phyloP scores from a whole-genome alignment of 805 yeast species.

The Wickerhamomyces sydowiorum region DNA sequence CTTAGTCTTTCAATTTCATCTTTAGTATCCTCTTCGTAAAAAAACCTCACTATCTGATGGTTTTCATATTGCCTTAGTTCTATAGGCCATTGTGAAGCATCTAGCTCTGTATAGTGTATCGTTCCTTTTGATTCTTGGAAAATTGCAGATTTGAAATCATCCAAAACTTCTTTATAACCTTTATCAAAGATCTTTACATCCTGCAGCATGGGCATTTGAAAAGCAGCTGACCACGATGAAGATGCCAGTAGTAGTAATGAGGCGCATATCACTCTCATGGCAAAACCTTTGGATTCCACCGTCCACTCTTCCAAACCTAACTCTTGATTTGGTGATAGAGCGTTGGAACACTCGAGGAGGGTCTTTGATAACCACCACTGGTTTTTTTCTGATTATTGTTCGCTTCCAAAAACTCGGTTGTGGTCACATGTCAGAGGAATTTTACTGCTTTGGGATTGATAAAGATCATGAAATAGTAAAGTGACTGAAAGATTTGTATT shows the following conservation, averaged over 20 bases:
- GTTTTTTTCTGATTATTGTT: too few relatives aligned
- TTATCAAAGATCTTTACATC: neutral
- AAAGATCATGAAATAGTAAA: too few relatives aligned
- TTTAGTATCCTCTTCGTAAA: neutral
- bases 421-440: too few relatives aligned
- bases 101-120: neutral
- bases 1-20: constrained; percentile 5
- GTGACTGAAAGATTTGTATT: too few relatives aligned
- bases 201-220: neutral
- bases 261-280: too few relatives aligned
- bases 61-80: constrained; percentile 17
- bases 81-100: constrained; percentile 10
- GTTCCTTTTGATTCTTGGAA: neutral
- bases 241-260: neutral
- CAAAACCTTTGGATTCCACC: too few relatives aligned
- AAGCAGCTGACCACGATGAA: neutral
- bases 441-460: too few relatives aligned
- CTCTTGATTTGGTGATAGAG: too few relatives aligned
- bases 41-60: constrained; percentile 13
- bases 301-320: too few relatives aligned
- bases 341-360: too few relatives aligned
- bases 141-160: neutral
- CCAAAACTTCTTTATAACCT: neutral
- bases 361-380: too few relatives aligned
- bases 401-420: too few relatives aligned